phyloP scores from a whole-genome alignment of 139 green algal species.

The Tetradesmus obliquus region DNA sequence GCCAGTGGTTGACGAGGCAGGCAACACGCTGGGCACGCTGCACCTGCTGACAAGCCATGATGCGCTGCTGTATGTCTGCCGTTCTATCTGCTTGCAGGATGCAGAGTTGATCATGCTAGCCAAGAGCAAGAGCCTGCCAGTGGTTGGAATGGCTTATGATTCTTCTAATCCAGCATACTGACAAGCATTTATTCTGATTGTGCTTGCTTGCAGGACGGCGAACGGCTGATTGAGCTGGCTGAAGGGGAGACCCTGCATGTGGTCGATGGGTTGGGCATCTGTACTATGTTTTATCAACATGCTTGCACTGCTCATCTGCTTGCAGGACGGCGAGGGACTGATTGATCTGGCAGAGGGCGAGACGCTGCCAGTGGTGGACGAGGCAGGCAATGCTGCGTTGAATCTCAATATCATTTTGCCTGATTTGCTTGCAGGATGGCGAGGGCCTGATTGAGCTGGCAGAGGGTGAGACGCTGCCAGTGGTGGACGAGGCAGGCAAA shows the following conservation, averaged over 20 bases:
- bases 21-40: conserved; percentile 30
- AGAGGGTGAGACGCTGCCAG: conserved; percentile 43
- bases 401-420: not conserved
- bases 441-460: conserved; percentile 40
- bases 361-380: conserved; percentile 43
- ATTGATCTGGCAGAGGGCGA: conserved; percentile 46
- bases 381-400: conserved; percentile 15
- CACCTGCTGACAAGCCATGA: no score
- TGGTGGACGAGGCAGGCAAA: conserved; percentile 44
- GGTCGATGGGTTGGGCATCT: not conserved
- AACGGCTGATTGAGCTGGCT: conserved; percentile 32
- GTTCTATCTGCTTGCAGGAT: not conserved
- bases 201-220: not conserved
- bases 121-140: no score
- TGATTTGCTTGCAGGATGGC: conserved; percentile 3
- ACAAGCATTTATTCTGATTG: not conserved
- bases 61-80: not conserved
- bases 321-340: conserved; percentile 2
- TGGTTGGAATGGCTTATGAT: not conserved
- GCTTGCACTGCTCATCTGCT: not conserved
- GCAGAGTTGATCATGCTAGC: not conserved
- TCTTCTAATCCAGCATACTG: not conserved
- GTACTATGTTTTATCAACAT: not conserved
- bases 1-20: conserved; percentile 42
- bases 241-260: conserved; percentile 44